Evolutionary conservation across 2,329 filamentous ascomycete genomes (phyloP).

Genomic region (Lachnellula arida): DNA sequence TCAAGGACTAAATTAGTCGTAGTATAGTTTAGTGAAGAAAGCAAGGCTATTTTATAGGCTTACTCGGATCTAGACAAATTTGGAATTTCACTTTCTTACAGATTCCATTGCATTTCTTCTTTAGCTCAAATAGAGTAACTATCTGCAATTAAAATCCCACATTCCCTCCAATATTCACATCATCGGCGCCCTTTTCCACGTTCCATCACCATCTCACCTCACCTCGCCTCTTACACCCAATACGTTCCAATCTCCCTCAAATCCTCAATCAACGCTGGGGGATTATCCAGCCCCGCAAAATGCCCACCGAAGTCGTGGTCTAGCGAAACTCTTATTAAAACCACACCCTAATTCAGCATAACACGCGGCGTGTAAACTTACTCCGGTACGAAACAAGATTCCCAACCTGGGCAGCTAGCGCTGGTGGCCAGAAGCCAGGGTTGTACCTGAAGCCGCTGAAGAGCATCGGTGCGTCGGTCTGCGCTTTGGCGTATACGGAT

Average conservation of each 20-base stretch:
- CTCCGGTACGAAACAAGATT: not conserved
- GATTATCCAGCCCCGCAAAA: constrained; percentile 20
- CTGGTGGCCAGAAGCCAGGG: constrained; percentile 10
- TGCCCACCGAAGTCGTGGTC: constrained; percentile 22
- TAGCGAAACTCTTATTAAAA: constrained; percentile 5
- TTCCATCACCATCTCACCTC: no score
- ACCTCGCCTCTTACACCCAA: not conserved
- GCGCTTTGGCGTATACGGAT: constrained; percentile 31
- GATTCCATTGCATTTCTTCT: no score
- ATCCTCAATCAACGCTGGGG: constrained; percentile 17
- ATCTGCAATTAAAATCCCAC: no score
- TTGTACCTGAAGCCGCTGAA: constrained; percentile 22
- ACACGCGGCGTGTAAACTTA: not conserved
- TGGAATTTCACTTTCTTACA: no score
- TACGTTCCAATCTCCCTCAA: constrained; percentile 16
- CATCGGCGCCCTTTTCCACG: no score
- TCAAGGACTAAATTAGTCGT: no score
- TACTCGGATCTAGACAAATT: no score
- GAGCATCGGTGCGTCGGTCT: constrained; percentile 18
- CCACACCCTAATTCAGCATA: not conserved
- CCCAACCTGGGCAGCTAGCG: not conserved
- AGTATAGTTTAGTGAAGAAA: no score
- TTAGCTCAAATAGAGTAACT: no score
- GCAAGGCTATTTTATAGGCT: no score
- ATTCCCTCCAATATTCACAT: no score